Evolutionary conservation across 139 green algal species (phyloP).

Genomic region (Volvox africanus): DNA sequence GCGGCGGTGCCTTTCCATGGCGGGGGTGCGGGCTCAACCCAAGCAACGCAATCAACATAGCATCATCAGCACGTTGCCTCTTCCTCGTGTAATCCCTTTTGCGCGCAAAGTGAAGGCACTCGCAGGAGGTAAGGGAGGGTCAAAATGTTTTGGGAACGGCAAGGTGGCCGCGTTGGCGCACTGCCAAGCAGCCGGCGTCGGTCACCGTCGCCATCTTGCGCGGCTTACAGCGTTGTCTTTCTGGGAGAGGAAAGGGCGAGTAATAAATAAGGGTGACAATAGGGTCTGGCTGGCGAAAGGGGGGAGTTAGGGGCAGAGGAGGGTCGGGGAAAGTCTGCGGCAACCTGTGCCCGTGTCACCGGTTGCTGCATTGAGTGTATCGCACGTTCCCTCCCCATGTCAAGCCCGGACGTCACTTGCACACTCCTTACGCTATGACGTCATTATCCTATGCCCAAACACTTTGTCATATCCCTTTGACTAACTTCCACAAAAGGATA

Average conservation of each 20-base stretch:
- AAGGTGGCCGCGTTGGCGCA: background rate
- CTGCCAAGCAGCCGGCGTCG: too few relatives aligned
- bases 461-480: background rate
- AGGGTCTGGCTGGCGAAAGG: background rate
- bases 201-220: too few relatives aligned
- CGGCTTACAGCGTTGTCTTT: too few relatives aligned
- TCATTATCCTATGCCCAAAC: background rate
- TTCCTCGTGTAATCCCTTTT: constrained; percentile 2
- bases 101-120: constrained; percentile 26
- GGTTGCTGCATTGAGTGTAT: constrained; percentile 17
- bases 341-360: constrained; percentile 39
- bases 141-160: background rate
- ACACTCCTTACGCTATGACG: background rate
- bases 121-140: constrained; percentile 38
- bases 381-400: background rate
- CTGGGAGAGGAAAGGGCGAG: too few relatives aligned
- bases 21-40: background rate
- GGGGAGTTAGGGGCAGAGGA: background rate
- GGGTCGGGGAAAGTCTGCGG: background rate
- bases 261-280: background rate
- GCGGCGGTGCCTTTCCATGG: background rate
- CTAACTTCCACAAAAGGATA: background rate
- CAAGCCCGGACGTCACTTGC: background rate
- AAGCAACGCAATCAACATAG: background rate
- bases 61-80: constrained; percentile 10